Evolutionary conservation across 768 basidiomycete genomes (phyloP), one percentile per base, ranked within the genome.

Genomic region (Trametes maxima): DNA sequence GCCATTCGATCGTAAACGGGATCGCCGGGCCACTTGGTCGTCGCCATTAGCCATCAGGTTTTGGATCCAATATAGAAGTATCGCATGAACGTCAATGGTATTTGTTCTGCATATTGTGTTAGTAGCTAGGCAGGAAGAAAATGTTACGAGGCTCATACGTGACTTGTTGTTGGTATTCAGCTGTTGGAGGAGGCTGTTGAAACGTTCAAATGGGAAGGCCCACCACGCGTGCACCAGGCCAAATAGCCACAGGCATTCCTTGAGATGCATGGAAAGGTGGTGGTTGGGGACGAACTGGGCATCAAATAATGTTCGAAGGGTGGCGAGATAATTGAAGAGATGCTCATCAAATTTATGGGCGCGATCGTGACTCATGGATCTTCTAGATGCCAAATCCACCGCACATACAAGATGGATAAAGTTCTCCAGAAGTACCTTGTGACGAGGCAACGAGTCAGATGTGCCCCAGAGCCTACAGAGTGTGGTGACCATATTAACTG

Each of bases 401-500:
- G 57, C 57, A n/a, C 21, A 16, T 16, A 50, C 48, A 1, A 57
- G 39, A 50, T 74, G 67, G 55, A 76, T 65, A 56, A 73, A 76
- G 56, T 77, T 75, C 1, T 56, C 49, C 4, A 77, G 63, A 45
- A 74, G 62, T n/a, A 33, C 11, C 0, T 10, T 2, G 2, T 60
- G 47, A 7, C 28, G 3, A 6, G 62, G 35, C 24, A 59, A 52
- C 0, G 70, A 65, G 1, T 65, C 62, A 11, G 57, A 16, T 6
- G 40, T 4, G 1, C 67, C 64, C 78, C 77, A 79, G 1, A 77
- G 55, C 5, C 75, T 68, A 17, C 76, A 70, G 7, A 79, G 64
- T 3, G 75, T 76, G 48, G 77, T 68, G 1, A 71, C 67, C 0
- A 78, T 55, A 53, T 75, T 69, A 24, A 78, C 67, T 0, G 69